phyloP scores from a whole-genome alignment of 495 filamentous ascomycete genomes.

The Aspergillus affinis region DNA sequence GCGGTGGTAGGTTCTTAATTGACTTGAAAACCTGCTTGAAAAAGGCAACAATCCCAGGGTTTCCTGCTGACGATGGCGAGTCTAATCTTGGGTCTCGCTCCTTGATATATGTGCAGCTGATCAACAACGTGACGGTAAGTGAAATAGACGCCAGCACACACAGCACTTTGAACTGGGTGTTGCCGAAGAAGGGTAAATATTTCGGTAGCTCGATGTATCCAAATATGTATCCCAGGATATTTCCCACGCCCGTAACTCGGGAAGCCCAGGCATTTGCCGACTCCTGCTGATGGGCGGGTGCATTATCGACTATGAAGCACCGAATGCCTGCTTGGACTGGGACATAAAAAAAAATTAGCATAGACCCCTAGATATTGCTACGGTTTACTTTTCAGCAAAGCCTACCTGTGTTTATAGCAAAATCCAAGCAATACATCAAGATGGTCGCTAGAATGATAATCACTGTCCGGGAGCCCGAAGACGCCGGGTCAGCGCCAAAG shows the following conservation, averaged over 20 bases:
- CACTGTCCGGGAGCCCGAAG: conserved; percentile 55
- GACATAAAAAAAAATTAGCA: conserved; percentile 12
- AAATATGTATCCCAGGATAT: conserved; percentile 80
- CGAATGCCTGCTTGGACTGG: conserved; percentile 83
- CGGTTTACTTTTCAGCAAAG: too few species aligned
- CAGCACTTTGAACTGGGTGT: conserved; percentile 86
- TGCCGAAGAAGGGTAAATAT: conserved; percentile 70
- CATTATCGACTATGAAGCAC: conserved; percentile 88
- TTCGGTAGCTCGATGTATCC: conserved; percentile 76
- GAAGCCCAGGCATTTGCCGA: conserved; percentile 86
- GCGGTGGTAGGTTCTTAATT: conserved; percentile 70
- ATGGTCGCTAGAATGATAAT: conserved; percentile 74
- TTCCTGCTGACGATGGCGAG: conserved; percentile 53
- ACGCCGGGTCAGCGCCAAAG: conserved; percentile 67
- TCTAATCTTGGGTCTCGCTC: conserved; percentile 81
- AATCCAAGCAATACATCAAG: conserved; percentile 82
- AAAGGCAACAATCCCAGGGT: conserved; percentile 69
- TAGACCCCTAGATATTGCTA: neutral
- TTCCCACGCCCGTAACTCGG: conserved; percentile 76
- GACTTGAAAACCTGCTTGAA: conserved; percentile 76
- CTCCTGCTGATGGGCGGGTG: conserved; percentile 87
- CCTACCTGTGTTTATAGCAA: conserved; percentile 88
- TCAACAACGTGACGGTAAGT: conserved; percentile 61
- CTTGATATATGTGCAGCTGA: conserved; percentile 63
- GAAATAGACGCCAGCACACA: conserved; percentile 76